A percentile compares a stretch with the other conserved stretches of the same genome.
phyloP scores from a whole-genome alignment of 192 early-diverging fungal genomes.

The Backusella tuberculispora region DNA sequence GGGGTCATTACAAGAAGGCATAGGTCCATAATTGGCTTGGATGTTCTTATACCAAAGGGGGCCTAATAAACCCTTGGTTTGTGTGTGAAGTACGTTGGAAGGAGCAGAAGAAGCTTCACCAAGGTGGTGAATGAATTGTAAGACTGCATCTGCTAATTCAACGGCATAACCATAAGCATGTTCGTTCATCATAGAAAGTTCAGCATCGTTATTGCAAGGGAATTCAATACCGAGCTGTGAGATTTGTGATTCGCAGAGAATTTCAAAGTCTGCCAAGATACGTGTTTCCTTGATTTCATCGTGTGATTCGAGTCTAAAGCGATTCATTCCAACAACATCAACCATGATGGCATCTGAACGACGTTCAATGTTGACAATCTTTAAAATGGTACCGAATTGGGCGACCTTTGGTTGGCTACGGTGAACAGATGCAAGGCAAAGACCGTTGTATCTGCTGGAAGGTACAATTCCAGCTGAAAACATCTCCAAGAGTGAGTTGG shows the following conservation, averaged over 20 bases:
- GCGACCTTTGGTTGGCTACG: background rate
- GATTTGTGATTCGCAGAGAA: conserved; percentile 1
- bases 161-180: background rate
- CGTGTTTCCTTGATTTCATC: background rate
- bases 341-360: conserved; percentile 17
- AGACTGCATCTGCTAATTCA: conserved; percentile 7
- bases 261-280: conserved; percentile 10
- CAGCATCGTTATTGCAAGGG: background rate
- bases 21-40: conserved; percentile 12
- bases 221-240: conserved; percentile 14
- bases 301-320: conserved; percentile 12
- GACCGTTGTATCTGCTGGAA: conserved; percentile 9
- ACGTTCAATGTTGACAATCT: conserved; percentile 15
- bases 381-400: conserved; percentile 18
- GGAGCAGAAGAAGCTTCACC: background rate
- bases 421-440: conserved; percentile 17
- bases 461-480: background rate
- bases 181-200: conserved; percentile 9
- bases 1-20: conserved; percentile 8
- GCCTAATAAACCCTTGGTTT: conserved; percentile 12
- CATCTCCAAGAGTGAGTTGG: background rate
- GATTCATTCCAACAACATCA: conserved; percentile 9
- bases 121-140: background rate
- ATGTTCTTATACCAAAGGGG: conserved; percentile 22
- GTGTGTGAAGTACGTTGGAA: background rate